These are phyloP conservation scores for Lepiota brunneoincarnata DNA, from an alignment of 768 basidiomycete genomes.

Conservation along the genomic window DNA sequence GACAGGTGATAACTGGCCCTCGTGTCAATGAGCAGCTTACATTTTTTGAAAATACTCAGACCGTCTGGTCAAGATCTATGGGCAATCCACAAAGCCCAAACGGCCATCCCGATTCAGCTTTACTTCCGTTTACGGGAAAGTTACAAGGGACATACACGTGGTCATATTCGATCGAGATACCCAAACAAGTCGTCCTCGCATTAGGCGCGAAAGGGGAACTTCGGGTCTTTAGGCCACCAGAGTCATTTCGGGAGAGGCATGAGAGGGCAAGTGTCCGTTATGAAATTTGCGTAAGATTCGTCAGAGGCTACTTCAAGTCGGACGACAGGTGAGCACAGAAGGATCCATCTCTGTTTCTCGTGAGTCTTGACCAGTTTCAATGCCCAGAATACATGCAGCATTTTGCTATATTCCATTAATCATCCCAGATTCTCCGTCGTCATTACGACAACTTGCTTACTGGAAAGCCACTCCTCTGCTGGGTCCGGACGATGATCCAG, in stretches of 20 bases:
- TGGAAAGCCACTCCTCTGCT: slow-evolving; percentile 30
- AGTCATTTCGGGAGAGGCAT: slow-evolving; percentile 37
- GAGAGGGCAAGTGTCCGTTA: slow-evolving; percentile 35
- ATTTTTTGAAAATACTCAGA: slow-evolving; percentile 31
- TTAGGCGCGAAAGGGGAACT: slow-evolving; percentile 14
- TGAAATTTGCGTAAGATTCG: slow-evolving; percentile 28
- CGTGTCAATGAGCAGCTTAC: slow-evolving; percentile 28
- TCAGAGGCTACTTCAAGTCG: slow-evolving; percentile 27
- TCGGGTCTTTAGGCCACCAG: slow-evolving; percentile 30
- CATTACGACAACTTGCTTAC: slow-evolving; percentile 33
- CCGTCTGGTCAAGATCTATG: slow-evolving; percentile 35
- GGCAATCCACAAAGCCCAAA: slow-evolving; percentile 24
- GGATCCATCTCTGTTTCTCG: background rate
- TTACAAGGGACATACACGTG: slow-evolving; percentile 34
- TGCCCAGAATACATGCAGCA: slow-evolving; percentile 25
- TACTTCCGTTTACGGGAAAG: slow-evolving; percentile 17
- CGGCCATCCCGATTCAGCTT: background rate
- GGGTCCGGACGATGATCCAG: slow-evolving; percentile 35
- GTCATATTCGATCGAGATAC: slow-evolving; percentile 39
- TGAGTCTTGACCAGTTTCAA: background rate
- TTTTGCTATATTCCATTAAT: slow-evolving; percentile 33
- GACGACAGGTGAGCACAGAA: slow-evolving; percentile 29
- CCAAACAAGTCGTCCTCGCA: slow-evolving; percentile 28
- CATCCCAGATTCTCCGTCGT: slow-evolving; percentile 28
- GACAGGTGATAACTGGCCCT: slow-evolving; percentile 37